Conservation (phyloP, 129 eudicot species). For the Centaurea solstitialis region DNA sequence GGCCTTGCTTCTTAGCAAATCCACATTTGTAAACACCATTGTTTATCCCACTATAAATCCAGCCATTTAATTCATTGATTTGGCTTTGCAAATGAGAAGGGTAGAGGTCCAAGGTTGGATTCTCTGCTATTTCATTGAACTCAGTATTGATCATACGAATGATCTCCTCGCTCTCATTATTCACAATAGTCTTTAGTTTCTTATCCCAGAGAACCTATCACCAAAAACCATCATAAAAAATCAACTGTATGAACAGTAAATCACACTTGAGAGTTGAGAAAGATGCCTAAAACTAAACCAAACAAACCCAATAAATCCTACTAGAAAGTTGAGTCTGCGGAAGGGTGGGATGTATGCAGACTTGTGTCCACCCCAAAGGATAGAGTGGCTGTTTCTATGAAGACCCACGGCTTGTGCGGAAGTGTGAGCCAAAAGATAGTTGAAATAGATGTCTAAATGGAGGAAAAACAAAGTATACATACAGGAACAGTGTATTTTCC, state of each 20-base stretch:
- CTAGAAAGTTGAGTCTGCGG: neutral
- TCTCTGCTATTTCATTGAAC: constrained; percentile 84
- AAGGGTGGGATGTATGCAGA: too few species aligned
- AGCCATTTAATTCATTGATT: constrained; percentile 70
- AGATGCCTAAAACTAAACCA: neutral
- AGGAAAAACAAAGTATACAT: constrained; percentile 20
- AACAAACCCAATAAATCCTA: neutral
- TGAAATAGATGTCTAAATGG: neutral
- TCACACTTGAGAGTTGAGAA: neutral
- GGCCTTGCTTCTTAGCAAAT: constrained; percentile 89
- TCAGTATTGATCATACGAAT: constrained; percentile 89
- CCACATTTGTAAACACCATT: constrained; percentile 95
- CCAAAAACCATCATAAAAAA: constrained; percentile 21
- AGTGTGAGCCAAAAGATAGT: neutral
- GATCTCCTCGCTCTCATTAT: constrained; percentile 88
- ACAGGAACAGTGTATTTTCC: constrained; percentile 97
- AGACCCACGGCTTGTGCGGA: neutral
- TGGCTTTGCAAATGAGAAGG: constrained; percentile 70
- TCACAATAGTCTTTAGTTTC: constrained; percentile 81
- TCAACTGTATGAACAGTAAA: neutral
- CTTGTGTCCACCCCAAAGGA: neutral
- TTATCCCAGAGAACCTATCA: constrained; percentile 91
- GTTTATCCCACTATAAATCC: constrained; percentile 79
- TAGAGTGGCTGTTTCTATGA: neutral
- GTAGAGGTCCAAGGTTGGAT: constrained; percentile 73